Conservation (phyloP, 441 rosid species). For the Melastoma candidum region DNA sequence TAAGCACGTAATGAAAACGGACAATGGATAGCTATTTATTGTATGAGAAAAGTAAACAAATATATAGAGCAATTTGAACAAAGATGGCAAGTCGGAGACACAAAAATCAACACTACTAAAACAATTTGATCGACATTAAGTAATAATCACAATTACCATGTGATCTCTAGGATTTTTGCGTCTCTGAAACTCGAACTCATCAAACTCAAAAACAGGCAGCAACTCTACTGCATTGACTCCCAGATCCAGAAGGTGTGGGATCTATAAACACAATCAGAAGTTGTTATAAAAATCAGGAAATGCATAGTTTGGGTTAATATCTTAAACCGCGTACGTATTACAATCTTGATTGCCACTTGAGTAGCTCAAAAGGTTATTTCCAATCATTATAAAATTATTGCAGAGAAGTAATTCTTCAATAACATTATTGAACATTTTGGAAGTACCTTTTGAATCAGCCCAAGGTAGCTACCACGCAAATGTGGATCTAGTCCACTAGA, state of each 20-base stretch:
- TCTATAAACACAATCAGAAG: conserved; percentile 23
- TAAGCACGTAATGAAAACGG: too few relatives aligned
- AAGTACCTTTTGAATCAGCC: conserved; percentile 74
- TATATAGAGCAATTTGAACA: too few relatives aligned
- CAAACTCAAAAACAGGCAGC: conserved; percentile 88
- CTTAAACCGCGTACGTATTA: too few relatives aligned
- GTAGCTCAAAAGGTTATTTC: too few relatives aligned
- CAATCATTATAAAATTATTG: too few relatives aligned
- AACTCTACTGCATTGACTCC: conserved; percentile 92
- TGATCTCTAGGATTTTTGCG: conserved; percentile 87
- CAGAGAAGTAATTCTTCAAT: neutral
- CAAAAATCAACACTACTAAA: too few relatives aligned
- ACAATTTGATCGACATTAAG: too few relatives aligned
- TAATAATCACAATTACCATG: conserved; percentile 42
- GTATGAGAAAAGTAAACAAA: too few relatives aligned
- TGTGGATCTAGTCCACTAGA: conserved; percentile 70
- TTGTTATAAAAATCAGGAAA: conserved; percentile 19
- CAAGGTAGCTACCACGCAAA: conserved; percentile 70
- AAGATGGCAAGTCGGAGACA: too few relatives aligned
- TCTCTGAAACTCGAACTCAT: conserved; percentile 92
- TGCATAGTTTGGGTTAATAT: neutral
- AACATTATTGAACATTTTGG: conserved; percentile 1
- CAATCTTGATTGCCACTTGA: too few relatives aligned
- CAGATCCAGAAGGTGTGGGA: conserved; percentile 84
- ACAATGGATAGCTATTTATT: too few relatives aligned